Conservation (phyloP, 164 flowering plant genomes). For the Nymphaea thermarum region DNA sequence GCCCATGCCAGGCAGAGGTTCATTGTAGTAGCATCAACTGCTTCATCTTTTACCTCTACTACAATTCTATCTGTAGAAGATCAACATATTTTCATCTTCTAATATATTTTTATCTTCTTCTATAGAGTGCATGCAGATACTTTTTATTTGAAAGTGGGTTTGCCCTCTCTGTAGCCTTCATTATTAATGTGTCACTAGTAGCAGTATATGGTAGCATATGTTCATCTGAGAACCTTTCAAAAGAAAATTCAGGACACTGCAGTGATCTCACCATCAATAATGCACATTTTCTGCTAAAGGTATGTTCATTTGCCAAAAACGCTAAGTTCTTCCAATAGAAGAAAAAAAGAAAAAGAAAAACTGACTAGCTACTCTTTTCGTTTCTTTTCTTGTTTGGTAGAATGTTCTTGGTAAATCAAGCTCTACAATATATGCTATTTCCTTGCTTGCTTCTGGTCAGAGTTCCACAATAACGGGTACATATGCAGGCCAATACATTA, state of each 20-base stretch:
- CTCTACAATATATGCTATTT: conserved; percentile 52
- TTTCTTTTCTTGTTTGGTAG: conserved; percentile 13
- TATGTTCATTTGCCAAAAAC: conserved; percentile 3
- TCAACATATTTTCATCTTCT: neutral
- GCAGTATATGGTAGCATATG: conserved; percentile 72
- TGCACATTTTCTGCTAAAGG: conserved; percentile 82
- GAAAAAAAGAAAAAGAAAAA: no score
- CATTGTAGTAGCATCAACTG: neutral
- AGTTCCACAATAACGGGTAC: conserved; percentile 89
- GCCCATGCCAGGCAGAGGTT: no score
- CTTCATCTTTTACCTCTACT: neutral
- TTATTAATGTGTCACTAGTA: conserved; percentile 66
- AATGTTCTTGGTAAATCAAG: conserved; percentile 68
- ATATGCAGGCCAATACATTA: conserved; percentile 83
- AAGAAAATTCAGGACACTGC: conserved; percentile 21
- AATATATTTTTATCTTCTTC: neutral
- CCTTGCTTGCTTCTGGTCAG: conserved; percentile 81
- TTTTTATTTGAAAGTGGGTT: conserved; percentile 77
- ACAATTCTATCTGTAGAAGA: neutral
- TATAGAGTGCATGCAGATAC: conserved; percentile 68
- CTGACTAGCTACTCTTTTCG: no score
- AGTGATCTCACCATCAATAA: conserved; percentile 49
- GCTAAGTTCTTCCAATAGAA: no score
- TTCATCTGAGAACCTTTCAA: conserved; percentile 21
- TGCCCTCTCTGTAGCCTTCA: conserved; percentile 63